Evolutionary conservation across 257 asterid genomes (phyloP), one percentile per base, ranked within the genome.

Genomic region (Striga asiatica): DNA sequence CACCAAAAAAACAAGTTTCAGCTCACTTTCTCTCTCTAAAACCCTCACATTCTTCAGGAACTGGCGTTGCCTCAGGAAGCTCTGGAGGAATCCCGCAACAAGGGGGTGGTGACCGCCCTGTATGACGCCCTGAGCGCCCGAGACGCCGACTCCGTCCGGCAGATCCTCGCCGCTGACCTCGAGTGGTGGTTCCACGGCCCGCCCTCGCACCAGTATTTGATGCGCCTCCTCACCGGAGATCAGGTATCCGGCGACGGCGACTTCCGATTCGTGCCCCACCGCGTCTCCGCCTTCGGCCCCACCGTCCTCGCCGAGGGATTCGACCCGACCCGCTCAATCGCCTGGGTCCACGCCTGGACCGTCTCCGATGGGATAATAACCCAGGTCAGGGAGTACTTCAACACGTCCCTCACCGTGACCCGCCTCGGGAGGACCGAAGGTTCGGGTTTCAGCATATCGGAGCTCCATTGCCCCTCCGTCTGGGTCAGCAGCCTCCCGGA

Each of bases 131-230:
- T 91, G 75, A 87, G 71, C 54, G 9, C 45, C 60, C 91, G 77
- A 39, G 89, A 92, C 97, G 83, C 75, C 52, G 88, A 54, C 59
- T 59, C 48, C 51, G 80, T 88, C 84, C 91, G 81, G 74, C 56
- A 70, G 62, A 83, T 92, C 58, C 84, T 92, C 50, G 88, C 91
- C 75, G 45, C 94, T 20, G 98, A 92, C 62, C 93, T 92, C 67
- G 98, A 92, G 97, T 92, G 98, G 98, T 92, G 98, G 98, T 92
- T 92, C 84, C 98, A 92, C 59, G 98, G 97, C 66, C 98, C 98
- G 19, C 98, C 98, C 6, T 67, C 95, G 2, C 81, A 88, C 82
- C 98, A 92, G 76, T 88, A 74, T 78, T 82, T 88, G 84, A 92
- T 88, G 98, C 95, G 81, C 81, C 73, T 88, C 5, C 88, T 92